Evolutionary conservation across 331 rosid genomes (phyloP).

Genomic region (Spiraea crenata): DNA sequence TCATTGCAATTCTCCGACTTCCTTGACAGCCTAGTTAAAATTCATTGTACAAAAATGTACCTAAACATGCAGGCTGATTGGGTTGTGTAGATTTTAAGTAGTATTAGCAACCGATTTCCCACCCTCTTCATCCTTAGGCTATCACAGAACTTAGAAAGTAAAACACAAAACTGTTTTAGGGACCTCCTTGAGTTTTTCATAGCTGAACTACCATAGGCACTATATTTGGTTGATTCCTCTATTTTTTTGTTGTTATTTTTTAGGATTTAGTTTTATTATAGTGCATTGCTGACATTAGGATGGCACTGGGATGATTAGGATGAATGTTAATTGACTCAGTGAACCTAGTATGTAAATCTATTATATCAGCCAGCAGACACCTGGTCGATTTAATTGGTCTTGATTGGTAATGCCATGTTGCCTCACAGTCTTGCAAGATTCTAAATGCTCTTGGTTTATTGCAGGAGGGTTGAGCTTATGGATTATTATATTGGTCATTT

Average conservation of each 20-base stretch:
- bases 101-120: background rate
- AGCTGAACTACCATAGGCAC: background rate
- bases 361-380: background rate
- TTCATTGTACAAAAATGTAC: background rate
- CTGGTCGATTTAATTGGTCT: background rate
- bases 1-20: slow-evolving; percentile 13
- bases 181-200: background rate
- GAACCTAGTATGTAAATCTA: background rate
- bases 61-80: background rate
- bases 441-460: slow-evolving; percentile 17
- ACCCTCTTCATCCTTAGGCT: background rate
- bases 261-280: no score
- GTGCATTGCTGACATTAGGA: no score
- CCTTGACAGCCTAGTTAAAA: slow-evolving; percentile 1
- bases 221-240: background rate
- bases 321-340: background rate
- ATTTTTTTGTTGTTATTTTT: background rate
- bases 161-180: background rate
- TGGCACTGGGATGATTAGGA: background rate
- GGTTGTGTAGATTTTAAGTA: background rate
- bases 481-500: slow-evolving; percentile 55
- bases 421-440: background rate
- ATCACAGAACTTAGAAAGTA: background rate
- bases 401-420: background rate
- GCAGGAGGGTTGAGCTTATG: slow-evolving; percentile 71